A percentile compares a stretch with the other conserved stretches of the same genome.
Evolutionary conservation across 768 basidiomycete genomes (phyloP).

Genomic region (Rhodotorula taiwanensis): DNA sequence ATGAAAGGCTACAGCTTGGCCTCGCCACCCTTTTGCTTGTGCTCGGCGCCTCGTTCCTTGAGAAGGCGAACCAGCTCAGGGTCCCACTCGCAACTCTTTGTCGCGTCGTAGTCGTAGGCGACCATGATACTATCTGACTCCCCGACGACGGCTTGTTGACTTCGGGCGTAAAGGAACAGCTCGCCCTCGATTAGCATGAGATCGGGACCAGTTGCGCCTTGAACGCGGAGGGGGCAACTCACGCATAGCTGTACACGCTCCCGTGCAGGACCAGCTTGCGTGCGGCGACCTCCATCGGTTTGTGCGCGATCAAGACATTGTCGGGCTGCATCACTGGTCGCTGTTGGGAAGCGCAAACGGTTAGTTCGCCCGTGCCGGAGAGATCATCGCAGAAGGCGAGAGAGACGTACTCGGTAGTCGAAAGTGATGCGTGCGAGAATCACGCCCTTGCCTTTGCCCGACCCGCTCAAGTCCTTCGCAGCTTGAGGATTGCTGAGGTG

Average conservation of each 20-base stretch:
- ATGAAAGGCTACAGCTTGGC: too few relatives aligned
- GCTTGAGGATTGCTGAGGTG: neutral
- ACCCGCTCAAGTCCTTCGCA: constrained; percentile 14
- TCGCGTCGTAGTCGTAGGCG: constrained; percentile 13
- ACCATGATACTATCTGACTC: constrained; percentile 9
- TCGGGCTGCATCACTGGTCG: constrained; percentile 19
- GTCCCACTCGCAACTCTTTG: constrained; percentile 11
- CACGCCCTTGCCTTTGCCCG: constrained; percentile 25
- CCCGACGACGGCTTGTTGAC: constrained; percentile 5
- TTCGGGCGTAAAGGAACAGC: neutral
- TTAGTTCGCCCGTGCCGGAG: neutral
- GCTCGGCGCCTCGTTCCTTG: constrained; percentile 2
- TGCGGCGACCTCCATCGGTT: neutral
- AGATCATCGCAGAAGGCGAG: neutral
- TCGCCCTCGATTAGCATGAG: neutral
- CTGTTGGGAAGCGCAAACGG: neutral
- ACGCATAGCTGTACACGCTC: constrained; percentile 15
- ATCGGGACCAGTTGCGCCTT: neutral
- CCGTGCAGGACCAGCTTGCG: constrained; percentile 18
- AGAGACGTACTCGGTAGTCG: constrained; percentile 19
- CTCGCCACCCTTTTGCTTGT: neutral
- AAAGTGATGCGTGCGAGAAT: constrained; percentile 17
- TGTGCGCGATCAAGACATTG: constrained; percentile 20
- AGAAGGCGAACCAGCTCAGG: constrained; percentile 1
- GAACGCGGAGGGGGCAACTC: neutral